These are phyloP conservation scores for Malassezia sp. DNA, from an alignment of 1,284 basidiomycete species.

Conservation along the genomic window DNA sequence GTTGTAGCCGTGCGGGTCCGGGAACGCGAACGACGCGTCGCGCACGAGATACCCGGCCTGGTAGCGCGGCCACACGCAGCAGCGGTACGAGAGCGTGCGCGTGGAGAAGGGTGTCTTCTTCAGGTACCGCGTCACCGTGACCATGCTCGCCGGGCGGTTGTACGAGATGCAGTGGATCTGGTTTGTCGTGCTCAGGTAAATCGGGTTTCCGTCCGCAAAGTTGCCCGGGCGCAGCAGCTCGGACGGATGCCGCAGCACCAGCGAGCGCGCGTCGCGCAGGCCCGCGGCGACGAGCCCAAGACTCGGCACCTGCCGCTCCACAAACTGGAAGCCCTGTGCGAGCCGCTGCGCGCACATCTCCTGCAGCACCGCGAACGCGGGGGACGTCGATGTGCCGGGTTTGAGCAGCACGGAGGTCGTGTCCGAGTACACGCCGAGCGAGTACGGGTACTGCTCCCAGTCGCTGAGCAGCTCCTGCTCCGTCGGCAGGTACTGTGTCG, in stretches of 20 bases:
- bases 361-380: conserved; percentile 64
- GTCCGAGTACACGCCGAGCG: conserved; percentile 36
- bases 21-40: conserved; percentile 63
- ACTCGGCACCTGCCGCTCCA: conserved; percentile 46
- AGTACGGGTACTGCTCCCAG: conserved; percentile 45
- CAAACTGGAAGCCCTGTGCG: conserved; percentile 92
- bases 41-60: conserved; percentile 75
- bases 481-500: conserved; percentile 57
- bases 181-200: conserved; percentile 86
- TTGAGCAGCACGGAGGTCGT: conserved; percentile 42
- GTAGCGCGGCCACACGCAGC: conserved; percentile 82
- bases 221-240: conserved; percentile 44
- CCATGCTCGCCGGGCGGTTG: conserved; percentile 61
- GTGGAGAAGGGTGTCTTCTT: conserved; percentile 58
- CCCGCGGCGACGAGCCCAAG: conserved; percentile 16
- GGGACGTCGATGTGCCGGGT: conserved; percentile 54
- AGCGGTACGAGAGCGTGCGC: conserved; percentile 63
- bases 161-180: conserved; percentile 88
- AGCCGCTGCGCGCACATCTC: conserved; percentile 87
- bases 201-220: conserved; percentile 51
- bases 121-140: conserved; percentile 78
- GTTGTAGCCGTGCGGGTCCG: conserved; percentile 55
- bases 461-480: conserved; percentile 32
- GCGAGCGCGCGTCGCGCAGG: conserved; percentile 16
- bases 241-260: conserved; percentile 33